A percentile compares a stretch with the other conserved stretches of the same genome.
phyloP scores from a whole-genome alignment of 345 rosid species.

The Citrus hindsii region DNA sequence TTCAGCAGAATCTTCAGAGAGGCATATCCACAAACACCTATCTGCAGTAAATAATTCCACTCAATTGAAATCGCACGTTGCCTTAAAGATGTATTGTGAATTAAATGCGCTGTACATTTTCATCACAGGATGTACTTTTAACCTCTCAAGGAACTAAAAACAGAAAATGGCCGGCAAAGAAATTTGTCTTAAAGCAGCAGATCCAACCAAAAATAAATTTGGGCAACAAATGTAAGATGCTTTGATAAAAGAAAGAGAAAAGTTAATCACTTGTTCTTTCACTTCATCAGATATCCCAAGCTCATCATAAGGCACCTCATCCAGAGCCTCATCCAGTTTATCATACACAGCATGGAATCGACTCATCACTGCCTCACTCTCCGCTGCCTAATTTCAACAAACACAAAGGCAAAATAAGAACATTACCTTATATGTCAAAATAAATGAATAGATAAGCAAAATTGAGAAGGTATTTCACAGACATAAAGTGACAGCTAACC shows the following conservation, averaged over 20 bases:
- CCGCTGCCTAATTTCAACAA: constrained; percentile 42
- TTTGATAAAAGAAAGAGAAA: neutral
- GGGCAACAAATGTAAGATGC: neutral
- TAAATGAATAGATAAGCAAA: neutral
- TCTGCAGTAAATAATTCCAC: neutral
- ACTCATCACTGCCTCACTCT: constrained; percentile 55
- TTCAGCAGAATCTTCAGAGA: neutral
- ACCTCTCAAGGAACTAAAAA: neutral
- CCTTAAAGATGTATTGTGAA: neutral
- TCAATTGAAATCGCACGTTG: neutral
- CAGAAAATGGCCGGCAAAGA: neutral
- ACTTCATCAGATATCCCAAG: constrained; percentile 58
- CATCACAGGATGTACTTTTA: neutral
- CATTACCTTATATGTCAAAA: neutral
- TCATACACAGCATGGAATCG: constrained; percentile 52
- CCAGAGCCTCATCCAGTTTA: constrained; percentile 44
- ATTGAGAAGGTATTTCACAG: no score
- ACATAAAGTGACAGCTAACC: constrained; percentile 20
- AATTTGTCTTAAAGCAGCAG: neutral
- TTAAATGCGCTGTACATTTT: neutral
- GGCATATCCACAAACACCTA: neutral
- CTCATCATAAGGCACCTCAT: constrained; percentile 37
- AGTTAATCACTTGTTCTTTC: constrained; percentile 47
- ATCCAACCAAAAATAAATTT: constrained; percentile 1
- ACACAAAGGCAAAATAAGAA: neutral